Evolutionary conservation across 345 rosid genomes (phyloP), one percentile per base, ranked within the genome.

Genomic region (Heritiera fomes): DNA sequence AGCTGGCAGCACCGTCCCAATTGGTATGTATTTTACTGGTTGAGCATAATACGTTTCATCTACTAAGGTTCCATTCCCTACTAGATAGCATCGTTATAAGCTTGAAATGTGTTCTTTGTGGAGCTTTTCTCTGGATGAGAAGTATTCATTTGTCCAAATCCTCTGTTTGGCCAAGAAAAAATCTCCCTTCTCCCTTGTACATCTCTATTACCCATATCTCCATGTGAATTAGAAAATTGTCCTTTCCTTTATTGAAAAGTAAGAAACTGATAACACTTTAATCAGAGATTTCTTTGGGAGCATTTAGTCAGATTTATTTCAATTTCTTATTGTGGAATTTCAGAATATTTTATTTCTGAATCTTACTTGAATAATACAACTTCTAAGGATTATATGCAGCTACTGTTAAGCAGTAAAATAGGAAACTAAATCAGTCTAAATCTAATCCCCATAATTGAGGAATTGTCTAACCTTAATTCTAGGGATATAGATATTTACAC

Each of bases 1-100:
- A 84, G 83, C 83, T 96, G 85, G 85, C 71, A 30, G 92, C 98
- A 70, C 97, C 97, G 11, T 60, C 87, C 58, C 86, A 91, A 77
- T 79, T 96, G 94, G 99, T 94, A 89, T 76, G 86, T 71, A 78
- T 62, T 43, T 77, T 80, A 49, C 38, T 58, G 8, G 38, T 40
- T 50, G 73, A 45, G 17, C 78, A 28, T 67, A 3, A 28, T 58
- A 23, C 60, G 20, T 58, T 70, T 28, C 56, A 13, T 70, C 56
- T 70, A 11, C 17, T 28, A 70, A 47, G 20, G n/a, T 23, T 47
- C 14, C 40, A 49, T 11, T 70, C 20, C 74, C 11, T 70, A 49
- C 23, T 49, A 28, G 59, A 70, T 14, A 49, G 20, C 41, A 13
- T 47, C 58, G 28, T 30, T 68, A 68, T 4, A n/a, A 45, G 53